Evolutionary conservation across 2,329 filamentous ascomycete species (phyloP), one percentile per base, ranked within the genome.

Genomic region (Epichloe scottii): DNA sequence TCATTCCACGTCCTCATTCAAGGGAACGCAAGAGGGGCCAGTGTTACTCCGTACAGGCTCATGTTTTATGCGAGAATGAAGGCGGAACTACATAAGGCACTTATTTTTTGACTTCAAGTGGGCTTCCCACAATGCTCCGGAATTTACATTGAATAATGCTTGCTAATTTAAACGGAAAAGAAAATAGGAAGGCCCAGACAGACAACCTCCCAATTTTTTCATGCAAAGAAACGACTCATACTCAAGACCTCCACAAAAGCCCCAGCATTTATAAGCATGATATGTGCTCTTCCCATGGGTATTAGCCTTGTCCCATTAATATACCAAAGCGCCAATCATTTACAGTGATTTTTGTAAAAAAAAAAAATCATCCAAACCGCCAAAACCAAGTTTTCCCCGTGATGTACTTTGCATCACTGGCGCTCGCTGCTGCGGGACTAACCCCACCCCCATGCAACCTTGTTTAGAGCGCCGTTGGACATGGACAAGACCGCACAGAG

Each of bases 281-380:
- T 44, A 48, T 47, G 14, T 47, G 30, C 50, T 47, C 34, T 40
- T 23, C 35, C 50, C 21, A 15, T 45, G 50, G 50, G 50, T 51
- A 51, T 51, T 51, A 38, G 21, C 46, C 34, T 44, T 35, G 38
- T 45, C 39, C 40, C 50, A 39, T 33, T 15, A 33, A 37, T 45
- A 21, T 44, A 35, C 40, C 46, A 43, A 45, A 51, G 46, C 50
- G 50, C 50, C 46, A 48, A 41, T 26, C 30, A 51, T 51, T 23
- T 51, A 48, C 50, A 51, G 4, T 35, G 37, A 48, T 39, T 30
- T 30, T 44, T 19, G 33, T 17, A 3, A 3, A 21, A 21, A 21
- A 10, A 26, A 30, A 30, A 30, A n/a, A 40, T 39, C 26, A 33
- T 26, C 23, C 40, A 41, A 39, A 40, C 14, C 34, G 17, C 14